phyloP scores from a whole-genome alignment of 228 moss, liverwort and hornwort genomes.

The Sphagnum fallax region DNA sequence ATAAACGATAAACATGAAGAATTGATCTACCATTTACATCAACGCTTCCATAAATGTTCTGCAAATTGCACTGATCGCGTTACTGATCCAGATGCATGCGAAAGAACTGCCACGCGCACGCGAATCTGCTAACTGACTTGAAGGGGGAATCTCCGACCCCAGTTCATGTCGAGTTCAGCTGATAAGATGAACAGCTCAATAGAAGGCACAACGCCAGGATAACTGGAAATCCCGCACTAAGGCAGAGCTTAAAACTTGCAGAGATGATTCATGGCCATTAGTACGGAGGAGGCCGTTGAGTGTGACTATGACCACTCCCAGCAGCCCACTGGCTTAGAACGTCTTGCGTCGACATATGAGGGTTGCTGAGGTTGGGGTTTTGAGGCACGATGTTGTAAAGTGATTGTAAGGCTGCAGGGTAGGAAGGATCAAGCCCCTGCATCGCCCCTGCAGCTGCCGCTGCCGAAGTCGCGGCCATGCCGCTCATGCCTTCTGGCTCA shows the following conservation, averaged over 20 bases:
- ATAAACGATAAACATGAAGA: too few species aligned
- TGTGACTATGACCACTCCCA: conserved; percentile 3
- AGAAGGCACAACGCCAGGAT: conserved; percentile 6
- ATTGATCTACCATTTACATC: too few species aligned
- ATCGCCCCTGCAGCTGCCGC: conserved; percentile 12
- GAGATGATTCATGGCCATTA: not conserved
- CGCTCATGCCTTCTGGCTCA: conserved; percentile 8
- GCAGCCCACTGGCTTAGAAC: conserved; percentile 7
- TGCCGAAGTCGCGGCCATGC: conserved; percentile 6
- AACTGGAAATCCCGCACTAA: conserved; percentile 5
- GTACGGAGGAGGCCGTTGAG: conserved; percentile 3
- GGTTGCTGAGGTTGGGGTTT: not conserved
- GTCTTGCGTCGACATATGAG: conserved; percentile 15
- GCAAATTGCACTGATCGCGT: too few species aligned
- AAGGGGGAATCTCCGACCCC: too few species aligned
- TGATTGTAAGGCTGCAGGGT: conserved; percentile 1
- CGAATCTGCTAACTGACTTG: too few species aligned
- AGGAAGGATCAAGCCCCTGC: conserved; percentile 4
- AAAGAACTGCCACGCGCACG: not conserved
- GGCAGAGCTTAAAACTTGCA: not conserved
- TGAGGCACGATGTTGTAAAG: conserved; percentile 8
- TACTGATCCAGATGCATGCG: not conserved
- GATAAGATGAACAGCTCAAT: conserved; percentile 9
- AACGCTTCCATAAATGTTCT: too few species aligned
- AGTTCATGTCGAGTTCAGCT: not conserved